phyloP scores from a whole-genome alignment of 2,329 filamentous ascomycete genomes.

The Ampelomyces quisqualis region DNA sequence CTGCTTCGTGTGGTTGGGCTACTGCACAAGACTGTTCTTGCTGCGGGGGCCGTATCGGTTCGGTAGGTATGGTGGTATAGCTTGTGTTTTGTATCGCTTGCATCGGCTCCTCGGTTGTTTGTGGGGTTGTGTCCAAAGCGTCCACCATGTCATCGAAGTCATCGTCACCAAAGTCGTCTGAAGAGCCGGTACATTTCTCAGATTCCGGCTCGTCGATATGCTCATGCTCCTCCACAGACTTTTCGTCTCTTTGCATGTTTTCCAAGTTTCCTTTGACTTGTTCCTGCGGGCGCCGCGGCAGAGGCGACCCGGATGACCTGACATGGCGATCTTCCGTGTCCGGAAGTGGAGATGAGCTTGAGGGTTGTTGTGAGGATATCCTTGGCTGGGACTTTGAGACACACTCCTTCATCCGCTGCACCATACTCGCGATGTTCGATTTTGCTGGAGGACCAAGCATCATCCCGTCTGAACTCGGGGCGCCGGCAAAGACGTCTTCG shows the following conservation, averaged over 20 bases:
- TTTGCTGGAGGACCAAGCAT: slow-evolving; percentile 27
- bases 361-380: slow-evolving; percentile 37
- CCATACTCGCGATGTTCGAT: slow-evolving; percentile 35
- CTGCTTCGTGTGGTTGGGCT: slow-evolving; percentile 6
- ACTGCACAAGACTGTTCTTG: slow-evolving; percentile 3
- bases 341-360: slow-evolving; percentile 52
- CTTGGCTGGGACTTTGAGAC: slow-evolving; percentile 33
- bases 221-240: slow-evolving; percentile 5
- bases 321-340: slow-evolving; percentile 27
- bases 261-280: slow-evolving; percentile 9
- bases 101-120: slow-evolving; percentile 1
- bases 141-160: slow-evolving; percentile 43
- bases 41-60: slow-evolving; percentile 5
- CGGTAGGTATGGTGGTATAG: slow-evolving; percentile 8
- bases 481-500: slow-evolving; percentile 34
- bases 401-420: slow-evolving; percentile 51
- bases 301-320: slow-evolving; percentile 30
- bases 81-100: slow-evolving; percentile 8
- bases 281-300: slow-evolving; percentile 29
- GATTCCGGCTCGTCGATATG: slow-evolving; percentile 9
- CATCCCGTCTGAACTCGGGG: slow-evolving; percentile 35
- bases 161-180: slow-evolving; percentile 40
- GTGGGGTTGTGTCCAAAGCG: slow-evolving; percentile 26
- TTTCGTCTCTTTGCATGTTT: slow-evolving; percentile 7
- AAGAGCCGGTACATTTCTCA: slow-evolving; percentile 23